phyloP scores from a whole-genome alignment of 2,329 filamentous ascomycete species.

The Fusarium veterinarium region DNA sequence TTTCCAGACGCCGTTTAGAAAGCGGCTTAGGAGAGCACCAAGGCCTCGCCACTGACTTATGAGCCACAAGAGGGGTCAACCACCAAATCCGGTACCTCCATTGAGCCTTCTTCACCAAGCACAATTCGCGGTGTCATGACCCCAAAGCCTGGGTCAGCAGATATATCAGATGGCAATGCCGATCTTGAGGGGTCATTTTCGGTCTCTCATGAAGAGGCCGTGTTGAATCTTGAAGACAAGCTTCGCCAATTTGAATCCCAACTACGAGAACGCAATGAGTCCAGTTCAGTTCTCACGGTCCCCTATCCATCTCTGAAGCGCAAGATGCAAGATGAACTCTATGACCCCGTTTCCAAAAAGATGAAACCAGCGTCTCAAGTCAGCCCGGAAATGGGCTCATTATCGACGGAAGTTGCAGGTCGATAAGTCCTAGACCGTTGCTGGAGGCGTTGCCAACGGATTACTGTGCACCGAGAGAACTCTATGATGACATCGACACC shows the following conservation, averaged over 20 bases:
- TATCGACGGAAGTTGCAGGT: background rate
- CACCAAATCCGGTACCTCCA: background rate
- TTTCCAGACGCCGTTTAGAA: background rate
- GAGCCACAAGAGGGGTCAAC: background rate
- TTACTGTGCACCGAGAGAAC: background rate
- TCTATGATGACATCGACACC: accelerated
- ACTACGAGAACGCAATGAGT: background rate
- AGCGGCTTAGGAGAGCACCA: background rate
- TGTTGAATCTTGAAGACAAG: background rate
- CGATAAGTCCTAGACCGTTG: background rate
- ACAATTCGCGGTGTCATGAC: background rate
- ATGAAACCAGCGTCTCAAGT: background rate
- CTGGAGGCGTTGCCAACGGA: accelerated
- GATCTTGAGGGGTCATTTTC: background rate
- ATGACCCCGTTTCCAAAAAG: background rate
- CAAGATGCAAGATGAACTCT: background rate
- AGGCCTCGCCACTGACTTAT: background rate
- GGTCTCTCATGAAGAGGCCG: background rate
- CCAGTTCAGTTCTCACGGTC: background rate
- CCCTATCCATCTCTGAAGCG: background rate
- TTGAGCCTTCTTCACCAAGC: background rate
- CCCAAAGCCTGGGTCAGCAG: background rate
- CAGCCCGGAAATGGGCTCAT: background rate
- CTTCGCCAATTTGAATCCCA: background rate
- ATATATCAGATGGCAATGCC: background rate